phyloP scores from a whole-genome alignment of 208 protist species.

The Spongospora subterranea region DNA sequence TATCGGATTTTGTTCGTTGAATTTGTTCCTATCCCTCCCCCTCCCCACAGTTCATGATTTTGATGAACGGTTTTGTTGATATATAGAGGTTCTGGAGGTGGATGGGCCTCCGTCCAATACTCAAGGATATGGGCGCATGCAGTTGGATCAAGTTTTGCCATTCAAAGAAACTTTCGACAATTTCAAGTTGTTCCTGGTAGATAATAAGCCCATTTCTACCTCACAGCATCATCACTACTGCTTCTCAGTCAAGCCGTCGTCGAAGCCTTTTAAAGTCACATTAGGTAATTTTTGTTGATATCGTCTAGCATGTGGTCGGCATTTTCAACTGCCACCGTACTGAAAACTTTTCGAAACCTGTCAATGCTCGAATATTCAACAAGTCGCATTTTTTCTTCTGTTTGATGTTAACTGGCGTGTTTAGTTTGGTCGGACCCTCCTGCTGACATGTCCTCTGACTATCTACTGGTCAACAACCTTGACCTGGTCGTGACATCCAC shows the following conservation, averaged over 20 bases:
- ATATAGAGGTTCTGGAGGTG: not conserved
- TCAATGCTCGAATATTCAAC: no score
- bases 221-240: constrained; percentile 29
- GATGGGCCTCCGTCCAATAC: not conserved
- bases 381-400: no score
- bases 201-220: not conserved
- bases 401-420: not conserved
- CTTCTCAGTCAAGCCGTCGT: not conserved
- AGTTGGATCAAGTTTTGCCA: constrained; percentile 34
- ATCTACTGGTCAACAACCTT: constrained; percentile 49
- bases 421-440: constrained; percentile 35
- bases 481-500: constrained; percentile 37
- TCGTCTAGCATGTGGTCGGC: no score
- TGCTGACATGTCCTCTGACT: not conserved
- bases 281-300: not conserved
- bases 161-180: not conserved
- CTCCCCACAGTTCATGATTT: no score
- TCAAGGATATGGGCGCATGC: constrained; percentile 44
- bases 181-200: not conserved
- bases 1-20: no score
- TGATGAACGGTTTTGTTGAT: not conserved
- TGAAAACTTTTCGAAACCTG: no score
- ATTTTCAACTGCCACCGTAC: no score
- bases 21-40: no score
- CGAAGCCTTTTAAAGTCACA: not conserved